Percentiles rank a stretch among this genome's conserved stretches.
Conservation (phyloP, 371 early-diverging fungal genomes). For the Syncephalastrum racemosum region DNA sequence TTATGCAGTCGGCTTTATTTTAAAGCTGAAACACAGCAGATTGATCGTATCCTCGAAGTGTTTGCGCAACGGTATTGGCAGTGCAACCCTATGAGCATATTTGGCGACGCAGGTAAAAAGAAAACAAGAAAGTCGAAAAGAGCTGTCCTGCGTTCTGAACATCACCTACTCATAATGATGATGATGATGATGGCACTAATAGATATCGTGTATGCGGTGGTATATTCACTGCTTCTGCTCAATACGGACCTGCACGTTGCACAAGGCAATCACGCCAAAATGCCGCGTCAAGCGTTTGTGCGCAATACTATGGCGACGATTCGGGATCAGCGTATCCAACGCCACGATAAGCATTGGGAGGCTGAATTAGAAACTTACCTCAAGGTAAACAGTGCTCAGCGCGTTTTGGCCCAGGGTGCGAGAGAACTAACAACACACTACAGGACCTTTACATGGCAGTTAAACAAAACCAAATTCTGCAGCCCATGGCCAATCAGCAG, state of each 20-base stretch:
- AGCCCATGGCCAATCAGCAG: slow-evolving; percentile 42
- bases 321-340: slow-evolving; percentile 39
- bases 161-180: too few relatives aligned
- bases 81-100: slow-evolving; percentile 68
- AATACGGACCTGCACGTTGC: slow-evolving; percentile 94
- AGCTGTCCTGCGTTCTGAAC: too few relatives aligned
- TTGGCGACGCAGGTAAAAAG: slow-evolving; percentile 48
- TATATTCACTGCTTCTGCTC: slow-evolving; percentile 82
- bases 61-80: slow-evolving; percentile 79
- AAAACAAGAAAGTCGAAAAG: too few relatives aligned
- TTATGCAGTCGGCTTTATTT: slow-evolving; percentile 75
- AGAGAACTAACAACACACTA: background rate
- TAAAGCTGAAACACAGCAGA: slow-evolving; percentile 87
- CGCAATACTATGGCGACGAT: slow-evolving; percentile 60
- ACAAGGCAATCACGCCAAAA: slow-evolving; percentile 60
- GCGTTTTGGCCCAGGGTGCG: too few relatives aligned
- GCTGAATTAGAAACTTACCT: slow-evolving; percentile 40
- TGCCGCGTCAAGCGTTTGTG: slow-evolving; percentile 63
- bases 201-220: slow-evolving; percentile 83
- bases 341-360: slow-evolving; percentile 38
- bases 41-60: slow-evolving; percentile 81
- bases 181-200: background rate
- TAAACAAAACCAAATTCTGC: slow-evolving; percentile 73
- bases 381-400: slow-evolving; percentile 24
- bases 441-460: slow-evolving; percentile 78